Evolutionary conservation across 345 rosid genomes (phyloP).

Genomic region (Syzygium aromaticum): DNA sequence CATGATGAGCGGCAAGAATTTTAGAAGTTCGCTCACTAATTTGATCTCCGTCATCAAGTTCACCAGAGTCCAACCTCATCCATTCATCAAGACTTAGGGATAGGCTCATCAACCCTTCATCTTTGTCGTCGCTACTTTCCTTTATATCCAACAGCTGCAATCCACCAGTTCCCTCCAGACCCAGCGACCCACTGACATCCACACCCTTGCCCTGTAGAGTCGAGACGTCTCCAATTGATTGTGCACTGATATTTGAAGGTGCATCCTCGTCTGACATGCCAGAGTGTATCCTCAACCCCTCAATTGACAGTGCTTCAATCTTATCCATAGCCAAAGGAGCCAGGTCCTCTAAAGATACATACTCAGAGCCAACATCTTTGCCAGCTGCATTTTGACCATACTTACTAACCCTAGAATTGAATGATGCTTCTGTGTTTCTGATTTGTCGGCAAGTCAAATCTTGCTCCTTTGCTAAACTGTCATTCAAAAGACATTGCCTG

Average conservation of each 20-base stretch:
- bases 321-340: conserved; percentile 98
- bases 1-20: conserved; percentile 90
- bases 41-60: conserved; percentile 62
- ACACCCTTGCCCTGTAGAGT: conserved; percentile 66
- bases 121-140: conserved; percentile 44
- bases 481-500: conserved; percentile 43
- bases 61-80: conserved; percentile 92
- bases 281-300: conserved; percentile 89
- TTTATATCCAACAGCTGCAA: conserved; percentile 71
- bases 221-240: conserved; percentile 59
- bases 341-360: conserved; percentile 86
- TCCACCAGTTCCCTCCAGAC: conserved; percentile 82
- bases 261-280: conserved; percentile 76
- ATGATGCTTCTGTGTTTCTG: conserved; percentile 24
- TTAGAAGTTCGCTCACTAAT: conserved; percentile 75
- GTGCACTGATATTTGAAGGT: conserved; percentile 63
- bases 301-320: conserved; percentile 92
- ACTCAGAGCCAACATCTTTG: conserved; percentile 46
- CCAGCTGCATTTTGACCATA: conserved; percentile 21
- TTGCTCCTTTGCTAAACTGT: conserved; percentile 24
- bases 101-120: conserved; percentile 77
- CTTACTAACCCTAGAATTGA: conserved; percentile 27
- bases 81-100: conserved; percentile 89
- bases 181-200: conserved; percentile 41
- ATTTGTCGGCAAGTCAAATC: conserved; percentile 21